These are phyloP conservation scores for Hymenoscyphus fraxineus DNA, from an alignment of 2,329 filamentous ascomycete species.

Conservation along the genomic window DNA sequence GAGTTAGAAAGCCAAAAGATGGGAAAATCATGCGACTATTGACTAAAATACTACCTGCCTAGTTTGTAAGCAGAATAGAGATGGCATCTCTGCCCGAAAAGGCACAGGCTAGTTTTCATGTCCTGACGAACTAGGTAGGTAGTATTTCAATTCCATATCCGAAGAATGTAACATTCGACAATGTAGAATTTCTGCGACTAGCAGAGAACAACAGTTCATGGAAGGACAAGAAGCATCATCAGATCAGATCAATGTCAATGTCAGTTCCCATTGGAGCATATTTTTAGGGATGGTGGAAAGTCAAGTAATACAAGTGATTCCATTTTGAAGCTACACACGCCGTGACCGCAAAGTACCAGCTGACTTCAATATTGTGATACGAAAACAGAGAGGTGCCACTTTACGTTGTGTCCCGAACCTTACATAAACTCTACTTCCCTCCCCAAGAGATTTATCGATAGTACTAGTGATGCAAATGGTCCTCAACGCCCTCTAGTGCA, in stretches of 20 bases:
- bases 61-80: no score
- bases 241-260: no score
- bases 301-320: not conserved
- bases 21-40: not conserved
- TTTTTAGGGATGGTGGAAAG: not conserved
- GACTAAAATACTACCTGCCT: no score
- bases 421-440: not conserved
- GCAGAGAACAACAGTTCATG: not conserved
- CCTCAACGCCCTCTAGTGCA: not conserved
- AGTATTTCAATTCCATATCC: not conserved
- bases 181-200: not conserved
- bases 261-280: not conserved
- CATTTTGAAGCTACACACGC: not conserved
- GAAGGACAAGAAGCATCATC: no score
- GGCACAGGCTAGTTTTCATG: no score
- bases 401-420: not conserved
- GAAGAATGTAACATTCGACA: not conserved
- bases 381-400: not conserved
- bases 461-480: not conserved
- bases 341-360: not conserved
- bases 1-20: not conserved
- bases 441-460: slow-evolving; percentile 5
- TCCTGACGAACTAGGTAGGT: no score
- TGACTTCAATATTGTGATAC: not conserved
- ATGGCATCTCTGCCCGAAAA: no score